Conservation (phyloP, 768 basidiomycete genomes). For the Leucogyrophana mollusca region DNA sequence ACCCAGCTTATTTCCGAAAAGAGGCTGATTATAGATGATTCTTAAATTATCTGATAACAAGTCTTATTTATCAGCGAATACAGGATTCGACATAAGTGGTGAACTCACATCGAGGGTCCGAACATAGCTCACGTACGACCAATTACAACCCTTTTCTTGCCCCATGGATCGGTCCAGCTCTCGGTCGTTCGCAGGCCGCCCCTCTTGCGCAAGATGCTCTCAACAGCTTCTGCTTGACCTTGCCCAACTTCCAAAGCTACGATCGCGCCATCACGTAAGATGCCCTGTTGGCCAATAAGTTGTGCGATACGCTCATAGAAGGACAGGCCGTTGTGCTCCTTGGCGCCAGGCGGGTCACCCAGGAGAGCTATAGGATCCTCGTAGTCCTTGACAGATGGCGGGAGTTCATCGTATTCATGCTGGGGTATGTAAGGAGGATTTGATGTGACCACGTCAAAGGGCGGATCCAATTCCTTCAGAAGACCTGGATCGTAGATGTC, state of each 20-base stretch:
- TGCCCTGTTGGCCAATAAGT: slow-evolving; percentile 48
- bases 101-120: too few species aligned
- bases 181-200: slow-evolving; percentile 49
- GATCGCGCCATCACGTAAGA: slow-evolving; percentile 52
- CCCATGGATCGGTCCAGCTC: slow-evolving; percentile 83
- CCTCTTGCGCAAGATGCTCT: slow-evolving; percentile 50
- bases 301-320: slow-evolving; percentile 74
- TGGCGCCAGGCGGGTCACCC: slow-evolving; percentile 56
- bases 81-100: too few species aligned
- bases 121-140: slow-evolving; percentile 43
- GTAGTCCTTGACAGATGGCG: slow-evolving; percentile 67
- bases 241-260: slow-evolving; percentile 82
- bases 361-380: slow-evolving; percentile 84
- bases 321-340: slow-evolving; percentile 47
- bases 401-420: slow-evolving; percentile 59
- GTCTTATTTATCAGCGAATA: too few species aligned
- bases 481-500: slow-evolving; percentile 37
- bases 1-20: too few species aligned
- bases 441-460: slow-evolving; percentile 78
- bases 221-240: slow-evolving; percentile 64
- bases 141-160: slow-evolving; percentile 68
- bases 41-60: too few species aligned
- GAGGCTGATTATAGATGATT: too few species aligned
- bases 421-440: slow-evolving; percentile 87
- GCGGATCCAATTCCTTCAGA: slow-evolving; percentile 31